These are phyloP conservation scores for Mortierella sp. DNA, from an alignment of 371 early-diverging fungal genomes.

Conservation along the genomic window DNA sequence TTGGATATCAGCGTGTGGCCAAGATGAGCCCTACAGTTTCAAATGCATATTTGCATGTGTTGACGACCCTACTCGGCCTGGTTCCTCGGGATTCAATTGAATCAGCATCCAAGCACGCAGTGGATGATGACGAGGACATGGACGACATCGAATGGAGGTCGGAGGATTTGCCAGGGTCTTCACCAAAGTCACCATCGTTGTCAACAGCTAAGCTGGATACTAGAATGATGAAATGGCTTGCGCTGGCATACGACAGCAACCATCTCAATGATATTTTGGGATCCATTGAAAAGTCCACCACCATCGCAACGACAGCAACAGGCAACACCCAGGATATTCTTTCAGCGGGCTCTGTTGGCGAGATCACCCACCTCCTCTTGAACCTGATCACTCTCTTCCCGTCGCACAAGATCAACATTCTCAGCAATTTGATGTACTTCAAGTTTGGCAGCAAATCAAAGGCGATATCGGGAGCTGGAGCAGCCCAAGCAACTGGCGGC, in stretches of 20 bases:
- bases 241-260: slow-evolving; percentile 61
- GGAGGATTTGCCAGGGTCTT: slow-evolving; percentile 27
- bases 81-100: slow-evolving; percentile 40
- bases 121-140: slow-evolving; percentile 63
- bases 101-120: slow-evolving; percentile 14
- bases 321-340: slow-evolving; percentile 16
- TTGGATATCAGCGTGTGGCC: slow-evolving; percentile 60
- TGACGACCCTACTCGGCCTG: slow-evolving; percentile 30
- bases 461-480: slow-evolving; percentile 2
- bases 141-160: slow-evolving; percentile 58
- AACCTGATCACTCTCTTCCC: slow-evolving; percentile 75
- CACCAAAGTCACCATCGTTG: slow-evolving; percentile 18
- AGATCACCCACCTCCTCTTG: slow-evolving; percentile 66
- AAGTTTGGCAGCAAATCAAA: slow-evolving; percentile 33
- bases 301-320: slow-evolving; percentile 1
- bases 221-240: slow-evolving; percentile 64
- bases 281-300: slow-evolving; percentile 44
- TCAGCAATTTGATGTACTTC: slow-evolving; percentile 69
- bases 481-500: neutral
- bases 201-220: slow-evolving; percentile 55
- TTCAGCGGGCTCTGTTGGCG: slow-evolving; percentile 28
- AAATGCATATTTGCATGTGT: slow-evolving; percentile 36
- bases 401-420: slow-evolving; percentile 65
- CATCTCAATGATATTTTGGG: slow-evolving; percentile 65
- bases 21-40: slow-evolving; percentile 42